These are phyloP conservation scores for Spinellus fusiger DNA, from an alignment of 192 early-diverging fungal genomes.

Conservation along the genomic window DNA sequence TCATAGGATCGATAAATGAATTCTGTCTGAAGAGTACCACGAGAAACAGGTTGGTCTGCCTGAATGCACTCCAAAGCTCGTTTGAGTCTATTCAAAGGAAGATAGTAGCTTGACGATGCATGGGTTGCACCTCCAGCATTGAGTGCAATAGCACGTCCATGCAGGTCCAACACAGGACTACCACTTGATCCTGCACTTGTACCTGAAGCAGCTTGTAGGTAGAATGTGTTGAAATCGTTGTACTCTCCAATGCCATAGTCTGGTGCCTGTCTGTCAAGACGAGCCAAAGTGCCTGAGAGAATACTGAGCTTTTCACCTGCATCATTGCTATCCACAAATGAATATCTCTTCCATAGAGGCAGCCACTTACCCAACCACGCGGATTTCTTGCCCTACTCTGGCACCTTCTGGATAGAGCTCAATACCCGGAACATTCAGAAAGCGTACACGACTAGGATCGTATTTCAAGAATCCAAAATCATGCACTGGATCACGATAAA, in stretches of 20 bases:
- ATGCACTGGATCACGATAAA: constrained; percentile 78
- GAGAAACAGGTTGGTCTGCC: constrained; percentile 48
- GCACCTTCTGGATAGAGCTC: constrained; percentile 58
- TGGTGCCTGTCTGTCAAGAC: constrained; percentile 65
- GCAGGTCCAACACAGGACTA: constrained; percentile 68
- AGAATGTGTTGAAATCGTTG: constrained; percentile 81
- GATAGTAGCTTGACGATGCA: constrained; percentile 66
- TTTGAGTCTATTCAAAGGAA: constrained; percentile 70
- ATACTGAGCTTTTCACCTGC: constrained; percentile 77
- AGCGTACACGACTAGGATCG: constrained; percentile 56
- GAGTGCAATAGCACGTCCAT: constrained; percentile 66
- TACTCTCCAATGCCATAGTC: constrained; percentile 60
- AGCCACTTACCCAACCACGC: constrained; percentile 54
- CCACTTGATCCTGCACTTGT: constrained; percentile 76
- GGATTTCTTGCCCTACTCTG: constrained; percentile 67
- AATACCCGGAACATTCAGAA: constrained; percentile 59
- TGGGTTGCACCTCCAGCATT: constrained; percentile 65
- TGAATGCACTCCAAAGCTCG: constrained; percentile 57
- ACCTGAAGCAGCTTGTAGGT: constrained; percentile 67
- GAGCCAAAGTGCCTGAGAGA: constrained; percentile 63
- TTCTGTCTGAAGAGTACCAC: constrained; percentile 71
- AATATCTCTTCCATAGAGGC: neutral
- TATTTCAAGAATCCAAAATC: constrained; percentile 80
- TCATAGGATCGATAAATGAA: constrained; percentile 66
- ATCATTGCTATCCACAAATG: constrained; percentile 43